Evolutionary conservation across 2,329 filamentous ascomycete genomes (phyloP).

Genomic region (Celoporthe dispersa): DNA sequence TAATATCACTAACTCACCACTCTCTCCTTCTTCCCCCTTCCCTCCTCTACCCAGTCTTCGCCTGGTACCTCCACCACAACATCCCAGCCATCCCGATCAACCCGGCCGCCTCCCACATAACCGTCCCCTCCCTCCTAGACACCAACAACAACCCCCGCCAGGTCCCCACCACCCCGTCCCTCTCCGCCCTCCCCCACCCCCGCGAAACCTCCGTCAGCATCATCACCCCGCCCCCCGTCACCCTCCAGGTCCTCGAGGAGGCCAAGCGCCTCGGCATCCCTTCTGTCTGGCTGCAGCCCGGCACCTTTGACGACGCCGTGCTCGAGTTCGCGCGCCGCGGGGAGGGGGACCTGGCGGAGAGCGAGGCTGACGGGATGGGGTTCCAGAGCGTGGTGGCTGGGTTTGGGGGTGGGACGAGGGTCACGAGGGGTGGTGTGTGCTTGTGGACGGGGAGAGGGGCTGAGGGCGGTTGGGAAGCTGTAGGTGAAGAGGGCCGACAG

Average conservation of each 20-base stretch:
- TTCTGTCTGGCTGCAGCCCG: slow-evolving; percentile 88
- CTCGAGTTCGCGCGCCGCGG: slow-evolving; percentile 66
- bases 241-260: slow-evolving; percentile 74
- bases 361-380: slow-evolving; percentile 16
- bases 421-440: slow-evolving; percentile 81
- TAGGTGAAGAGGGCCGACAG: neutral
- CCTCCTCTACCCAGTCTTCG: slow-evolving; percentile 68
- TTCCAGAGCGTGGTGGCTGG: slow-evolving; percentile 74
- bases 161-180: slow-evolving; percentile 67
- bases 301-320: slow-evolving; percentile 79
- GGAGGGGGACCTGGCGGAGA: slow-evolving; percentile 46
- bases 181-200: slow-evolving; percentile 69
- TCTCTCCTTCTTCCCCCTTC: neutral
- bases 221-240: slow-evolving; percentile 83
- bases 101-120: slow-evolving; percentile 68
- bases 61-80: slow-evolving; percentile 81
- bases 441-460: slow-evolving; percentile 78
- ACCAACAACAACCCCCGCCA: slow-evolving; percentile 41
- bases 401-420: slow-evolving; percentile 61
- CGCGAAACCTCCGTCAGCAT: slow-evolving; percentile 77
- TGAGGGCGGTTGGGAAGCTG: slow-evolving; percentile 61
- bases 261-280: slow-evolving; percentile 74
- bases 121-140: slow-evolving; percentile 46
- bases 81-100: slow-evolving; percentile 86
- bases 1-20: neutral